Base-by-base conservation (phyloP, 1,139 yeast genomes). In the Suhomyces ambrosiae region DNA sequence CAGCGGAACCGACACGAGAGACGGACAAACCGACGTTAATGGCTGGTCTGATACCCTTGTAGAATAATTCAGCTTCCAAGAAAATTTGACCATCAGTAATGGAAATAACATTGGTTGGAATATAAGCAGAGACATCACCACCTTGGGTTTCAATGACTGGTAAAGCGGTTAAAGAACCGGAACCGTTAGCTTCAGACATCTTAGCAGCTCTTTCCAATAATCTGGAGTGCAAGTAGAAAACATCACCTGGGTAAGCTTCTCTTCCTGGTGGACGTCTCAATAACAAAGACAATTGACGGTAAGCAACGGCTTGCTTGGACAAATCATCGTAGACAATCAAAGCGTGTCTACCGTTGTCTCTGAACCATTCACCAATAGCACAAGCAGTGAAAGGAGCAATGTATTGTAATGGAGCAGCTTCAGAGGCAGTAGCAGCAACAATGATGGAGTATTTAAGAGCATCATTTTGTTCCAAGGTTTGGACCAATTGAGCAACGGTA, bases 1-100 rank as follows among this genome's bases (percentile, higher is more conserved):
- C 98, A 65, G 98, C 98, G 56, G 98, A 92, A 79, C 98, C 98
- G 80, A 92, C 98, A 83, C 98, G 96, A 63, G 98, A 92, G 64
- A 92, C 98, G 63, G 98, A 92, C 68, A 92, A 85, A 90, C 98
- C 98, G 73, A 92, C 97, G 75, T 92, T 92, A 67, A 92, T 92
- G 65, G 98, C 97, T 68, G 98, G 98, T 83, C 98, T 89, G 74
- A 92, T 90, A 89, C 98, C 98, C 84, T 90, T 92, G 92, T 92
- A 89, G 94, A 92, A 92, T 74, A 92, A 83, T 79, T 92, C 98
- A 71, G 97, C 95, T 80, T 89, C 97, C 82, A 89, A 83, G 94
- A 89, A 88, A 70, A 88, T 89, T 79, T 88, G 96, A 71, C 96
- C 96, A 69, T 88, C 96, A 48, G 96, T 89, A 71, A 88, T 88